phyloP scores from a whole-genome alignment of 2,329 filamentous ascomycete genomes.

The Penicillium sp. region DNA sequence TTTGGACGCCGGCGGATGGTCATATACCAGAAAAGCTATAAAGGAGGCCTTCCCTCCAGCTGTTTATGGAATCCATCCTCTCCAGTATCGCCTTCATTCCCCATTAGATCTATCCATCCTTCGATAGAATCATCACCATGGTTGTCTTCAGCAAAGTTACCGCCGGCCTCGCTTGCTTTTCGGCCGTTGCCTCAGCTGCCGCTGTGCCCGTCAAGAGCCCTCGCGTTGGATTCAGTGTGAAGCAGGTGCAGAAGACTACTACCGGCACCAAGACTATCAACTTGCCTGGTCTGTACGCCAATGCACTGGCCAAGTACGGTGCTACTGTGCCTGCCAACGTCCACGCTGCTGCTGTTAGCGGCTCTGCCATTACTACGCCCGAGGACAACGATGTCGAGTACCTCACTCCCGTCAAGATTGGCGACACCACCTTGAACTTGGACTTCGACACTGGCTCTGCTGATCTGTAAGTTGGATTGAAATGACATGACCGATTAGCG shows the following conservation, averaged over 20 bases:
- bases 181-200: conserved; percentile 31
- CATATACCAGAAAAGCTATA: conserved; percentile 23
- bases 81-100: conserved; percentile 13
- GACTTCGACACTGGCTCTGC: conserved; percentile 71
- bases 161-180: conserved; percentile 28
- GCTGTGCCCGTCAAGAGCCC: conserved; percentile 29
- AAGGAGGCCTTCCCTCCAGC: conserved; percentile 19
- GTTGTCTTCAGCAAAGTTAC: conserved; percentile 38
- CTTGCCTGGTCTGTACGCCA: conserved; percentile 32
- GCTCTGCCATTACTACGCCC: conserved; percentile 45
- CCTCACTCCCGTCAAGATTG: conserved; percentile 62
- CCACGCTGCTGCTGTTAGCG: conserved; percentile 33
- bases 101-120: conserved; percentile 13
- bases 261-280: conserved; percentile 27
- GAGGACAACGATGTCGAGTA: conserved; percentile 58
- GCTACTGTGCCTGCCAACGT: conserved; percentile 31
- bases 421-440: conserved; percentile 61
- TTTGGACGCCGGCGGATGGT: neutral
- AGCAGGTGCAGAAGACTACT: conserved; percentile 27
- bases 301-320: conserved; percentile 32
- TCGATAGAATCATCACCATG: conserved; percentile 27
- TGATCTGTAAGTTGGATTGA: conserved; percentile 57
- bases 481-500: neutral
- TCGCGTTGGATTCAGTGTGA: conserved; percentile 34
- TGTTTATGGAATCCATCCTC: conserved; percentile 14